Evolutionary conservation across 768 basidiomycete species (phyloP), one percentile per base, ranked within the genome.

Genomic region (Psilocybe cyanescens): DNA sequence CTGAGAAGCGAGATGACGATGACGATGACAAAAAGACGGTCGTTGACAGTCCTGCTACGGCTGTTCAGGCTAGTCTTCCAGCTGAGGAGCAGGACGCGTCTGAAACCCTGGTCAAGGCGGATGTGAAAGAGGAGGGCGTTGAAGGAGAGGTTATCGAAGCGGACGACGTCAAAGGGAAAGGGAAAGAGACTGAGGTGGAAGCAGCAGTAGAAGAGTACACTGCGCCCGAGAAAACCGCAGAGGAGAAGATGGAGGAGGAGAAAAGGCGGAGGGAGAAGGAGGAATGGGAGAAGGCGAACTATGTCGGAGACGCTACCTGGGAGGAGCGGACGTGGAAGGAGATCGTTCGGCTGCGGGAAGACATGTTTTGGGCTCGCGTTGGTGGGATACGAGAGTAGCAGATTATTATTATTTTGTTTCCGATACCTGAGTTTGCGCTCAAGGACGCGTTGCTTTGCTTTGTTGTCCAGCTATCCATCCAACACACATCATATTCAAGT

Each of bases 301-400:
- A 83, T 61, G 79, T 91, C 29, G 83, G 86, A 12, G 85, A 90
- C 49, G 75, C 81, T 30, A 91, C 88, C 3, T 94, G 94, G 93
- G 93, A 94, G 72, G 93, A 94, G 71, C 81, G 87, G 54, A 87
- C 90, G 17, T 95, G 92, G 92, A 89, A 88, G 68, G 90, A 93
- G 75, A 71, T 95, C 17, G 80, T 86, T 16, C 80, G 80, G 47
- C 71, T 95, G 64, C 84, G 86, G 61, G 91, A 94, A 72, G 88
- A 91, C 46, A 90, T 95, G 91, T 95, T 91, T 71, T 94, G 87
- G 89, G 90, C 92, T 19, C 77, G 94, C 57, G 74, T 93, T 50
- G 93, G 93, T 0, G 86, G 82, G 0, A 55, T 76, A 24, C 68
- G 70, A 48, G 69, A 69, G 48, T 76, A 47, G 24, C 24, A 24